Base-by-base conservation (phyloP, 805 yeast genomes). In the Cyberlindnera bimundalis region DNA sequence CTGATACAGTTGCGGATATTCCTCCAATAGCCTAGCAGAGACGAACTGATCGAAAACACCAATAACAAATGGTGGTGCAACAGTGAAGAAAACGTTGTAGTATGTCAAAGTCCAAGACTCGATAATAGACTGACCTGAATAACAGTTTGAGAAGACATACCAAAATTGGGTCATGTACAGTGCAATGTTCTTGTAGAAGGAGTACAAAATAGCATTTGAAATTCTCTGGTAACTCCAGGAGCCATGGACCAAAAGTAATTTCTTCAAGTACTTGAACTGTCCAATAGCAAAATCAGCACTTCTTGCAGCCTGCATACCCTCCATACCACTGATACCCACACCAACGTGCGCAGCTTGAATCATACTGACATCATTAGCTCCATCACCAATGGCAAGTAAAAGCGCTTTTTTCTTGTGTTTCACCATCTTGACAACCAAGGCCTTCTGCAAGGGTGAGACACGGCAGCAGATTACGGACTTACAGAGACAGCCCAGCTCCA, bases 321-420 rank as follows among this genome's bases (percentile, higher is more conserved):
- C 99, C 91, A 89, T 84, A 50, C 99, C 99, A 64, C 95, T 86
- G 48, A 93, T 95, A 60, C 99, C 99, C 18, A 93, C 96, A 48
- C 99, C 99, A 39, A 93, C 96, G 62, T 93, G 98, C 0, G 99
- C 99, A 13, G 99, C 98, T 64, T 93, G 99, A 50, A 93, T 93
- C 99, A 93, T 93, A 27, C 96, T 84, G 29, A 93, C 99, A 67
- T 93, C 99, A 59, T 93, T 93, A 3, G 99, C 99, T 58, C 99
- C 99, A 65, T 93, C 99, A 32, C 99, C 99, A 58, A 93, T 84
- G 1, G 99, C 98, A 45, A 93, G 68, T 31, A 95, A 63, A 30
- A 85, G 62, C 2, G 96, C 78, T 3, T 71, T 61, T 35, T 84
- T 81, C 65, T 87, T 83, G 36, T 86, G 70, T 60, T 93, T 93